phyloP scores from a whole-genome alignment of 2,329 filamentous ascomycete genomes.

The Venturiaceae sp. region DNA sequence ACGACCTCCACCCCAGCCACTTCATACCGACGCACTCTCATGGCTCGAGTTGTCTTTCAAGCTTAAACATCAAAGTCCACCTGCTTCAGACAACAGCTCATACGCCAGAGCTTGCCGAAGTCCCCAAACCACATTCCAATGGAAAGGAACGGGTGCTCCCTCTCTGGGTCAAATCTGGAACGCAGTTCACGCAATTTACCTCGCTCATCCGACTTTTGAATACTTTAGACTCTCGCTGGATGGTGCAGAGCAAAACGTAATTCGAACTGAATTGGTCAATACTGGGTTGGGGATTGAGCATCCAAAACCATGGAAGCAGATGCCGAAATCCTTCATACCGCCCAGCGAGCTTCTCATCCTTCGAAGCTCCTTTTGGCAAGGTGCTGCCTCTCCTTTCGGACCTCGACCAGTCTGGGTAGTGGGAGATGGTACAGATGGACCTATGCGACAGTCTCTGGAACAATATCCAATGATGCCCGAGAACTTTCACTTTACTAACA shows the following conservation, averaged over 20 bases:
- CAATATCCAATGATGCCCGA: slow-evolving; percentile 19
- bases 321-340: slow-evolving; percentile 21
- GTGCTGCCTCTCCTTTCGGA: slow-evolving; percentile 31
- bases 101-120: slow-evolving; percentile 4
- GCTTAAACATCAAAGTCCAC: slow-evolving; percentile 15
- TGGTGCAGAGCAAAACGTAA: not conserved
- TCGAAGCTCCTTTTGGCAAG: slow-evolving; percentile 30
- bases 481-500: slow-evolving; percentile 35
- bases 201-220: not conserved
- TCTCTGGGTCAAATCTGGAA: slow-evolving; percentile 7
- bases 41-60: slow-evolving; percentile 26
- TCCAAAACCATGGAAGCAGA: slow-evolving; percentile 16
- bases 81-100: slow-evolving; percentile 13
- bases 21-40: slow-evolving; percentile 28
- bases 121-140: slow-evolving; percentile 2
- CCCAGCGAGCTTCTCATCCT: slow-evolving; percentile 7
- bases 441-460: slow-evolving; percentile 12
- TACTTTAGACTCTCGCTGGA: not conserved
- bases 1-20: slow-evolving; percentile 22
- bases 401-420: slow-evolving; percentile 27
- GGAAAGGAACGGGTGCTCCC: not conserved
- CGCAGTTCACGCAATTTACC: slow-evolving; percentile 3
- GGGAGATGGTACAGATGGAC: slow-evolving; percentile 14
- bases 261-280: not conserved
- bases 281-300: slow-evolving; percentile 5